These are phyloP conservation scores for Pythium guiyangense DNA, from an alignment of 352 stramenopile genomes.

Conservation along the genomic window DNA sequence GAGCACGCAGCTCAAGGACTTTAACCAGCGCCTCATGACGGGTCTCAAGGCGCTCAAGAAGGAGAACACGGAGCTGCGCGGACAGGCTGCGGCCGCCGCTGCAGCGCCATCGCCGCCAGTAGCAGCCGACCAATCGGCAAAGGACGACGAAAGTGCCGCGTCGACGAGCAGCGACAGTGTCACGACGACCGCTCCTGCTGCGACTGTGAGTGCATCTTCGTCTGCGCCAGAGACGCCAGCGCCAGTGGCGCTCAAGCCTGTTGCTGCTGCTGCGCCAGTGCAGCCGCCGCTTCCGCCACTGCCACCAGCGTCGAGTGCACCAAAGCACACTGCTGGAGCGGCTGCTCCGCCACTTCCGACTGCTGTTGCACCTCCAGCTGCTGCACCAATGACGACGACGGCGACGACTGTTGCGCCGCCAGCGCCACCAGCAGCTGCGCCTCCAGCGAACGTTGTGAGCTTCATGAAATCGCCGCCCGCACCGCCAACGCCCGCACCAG, in stretches of 20 bases:
- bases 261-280: neutral
- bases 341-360: neutral
- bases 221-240: neutral
- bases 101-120: neutral
- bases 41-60: slow-evolving; percentile 69
- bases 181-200: neutral
- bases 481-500: neutral
- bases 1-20: slow-evolving; percentile 61
- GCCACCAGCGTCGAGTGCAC: slow-evolving; percentile 1
- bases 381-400: neutral
- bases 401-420: neutral
- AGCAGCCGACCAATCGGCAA: neutral
- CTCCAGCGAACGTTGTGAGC: neutral
- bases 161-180: neutral
- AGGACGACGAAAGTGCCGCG: slow-evolving; percentile 2
- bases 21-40: slow-evolving; percentile 66
- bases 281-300: slow-evolving; percentile 1
- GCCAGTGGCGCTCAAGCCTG: neutral
- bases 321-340: slow-evolving; percentile 1
- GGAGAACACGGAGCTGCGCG: slow-evolving; percentile 72
- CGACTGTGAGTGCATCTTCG: neutral
- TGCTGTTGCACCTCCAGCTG: neutral
- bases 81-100: slow-evolving; percentile 20
- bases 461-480: neutral
- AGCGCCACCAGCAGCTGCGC: neutral